Base-by-base conservation (phyloP, 352 stramenopile species). In the Phytophthora sojae region DNA sequence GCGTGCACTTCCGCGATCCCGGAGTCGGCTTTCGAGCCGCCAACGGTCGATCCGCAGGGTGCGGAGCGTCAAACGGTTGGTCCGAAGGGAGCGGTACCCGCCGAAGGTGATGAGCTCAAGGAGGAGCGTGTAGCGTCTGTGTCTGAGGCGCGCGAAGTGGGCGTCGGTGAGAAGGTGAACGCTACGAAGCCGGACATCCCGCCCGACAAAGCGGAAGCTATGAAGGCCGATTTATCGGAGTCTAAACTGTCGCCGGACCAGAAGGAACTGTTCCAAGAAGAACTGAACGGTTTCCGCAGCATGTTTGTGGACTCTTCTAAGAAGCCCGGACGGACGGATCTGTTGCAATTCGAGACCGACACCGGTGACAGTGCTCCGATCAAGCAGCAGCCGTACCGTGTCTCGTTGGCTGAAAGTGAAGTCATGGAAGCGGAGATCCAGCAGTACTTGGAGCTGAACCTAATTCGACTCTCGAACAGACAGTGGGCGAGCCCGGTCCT, bases 321-420 rank as follows among this genome's bases (percentile, higher is more conserved):
- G 60, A 60, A 55, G 19, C 60, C 32, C 0, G 60, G 50, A 1
- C 7, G 37, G 9, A 72, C 64, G 29, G 32, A 62, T 1, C 21
- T 58, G 29, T 8, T 67, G 9, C 2, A 58, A 0, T 66, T 72
- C 19, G 17, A 64, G 11, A 71, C 66, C 8, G 58, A 68, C 14
- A 68, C 66, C 0, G 58, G 52, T 4, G 26, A 50, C 8, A 61
- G 29, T 17, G 6, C 3, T 1, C 66, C 66, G 0, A 60, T 64
- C 29, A 68, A 73, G n/a, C 35, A 55, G 19, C 39, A 53, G 47
- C 45, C 58, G 19, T 64, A 73, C 53, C 52, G 53, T 7, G 58
- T 68, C 0, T 73, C 58, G 5, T 5, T 54, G 0, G 53, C 66
- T 6, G 52, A 73, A 55, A 51, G 50, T 0, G 39, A 67, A 8